Base-by-base conservation (phyloP, 1,139 yeast genomes). In the Diutina sp. region DNA sequence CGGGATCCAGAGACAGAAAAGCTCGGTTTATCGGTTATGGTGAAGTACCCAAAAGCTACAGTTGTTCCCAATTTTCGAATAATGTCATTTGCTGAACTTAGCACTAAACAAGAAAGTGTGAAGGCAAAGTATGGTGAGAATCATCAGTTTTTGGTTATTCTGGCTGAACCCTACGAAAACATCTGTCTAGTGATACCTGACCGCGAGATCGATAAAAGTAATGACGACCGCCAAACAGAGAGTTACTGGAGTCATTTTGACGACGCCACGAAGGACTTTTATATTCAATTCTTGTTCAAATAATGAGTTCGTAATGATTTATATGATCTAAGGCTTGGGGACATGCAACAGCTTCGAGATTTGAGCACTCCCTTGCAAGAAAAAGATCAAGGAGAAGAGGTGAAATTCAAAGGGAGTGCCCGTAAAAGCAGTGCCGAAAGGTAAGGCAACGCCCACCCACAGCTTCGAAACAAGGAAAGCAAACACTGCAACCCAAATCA, bases 341-440 rank as follows among this genome's bases (percentile, higher is more conserved):
- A 93, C 87, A 66, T 86, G 87, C 62, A 93, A 78, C 58, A 93
- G 85, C 75, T 93, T 93, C 59, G 96, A 86, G 60, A 93, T 89
- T 83, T 91, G 90, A 56, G 90, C 88, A 69, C 93, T 87, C 9
- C 99, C 99, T 63, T 89, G 93, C 29, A 87, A 58, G 60, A 84
- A 73, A 69, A 90, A 93, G 6, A 85, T 72, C 25, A 80, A 62
- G 14, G 83, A 79, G 25, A 86, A 64, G 38, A 90, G 84, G 68
- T 93, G 99, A 70, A 90, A 78, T 69, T 87, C 97, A 56, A 80
- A 74, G 54, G 78, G 69, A 3, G 83, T 72, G 52, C 79, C 86
- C 60, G 72, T 68, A 58, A 84, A 78, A 52, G 74, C 59, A 25
- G 78, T 62, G 1, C 97, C 96, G 30, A 84, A 80, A 4, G 96